Evolutionary conservation across 768 basidiomycete genomes (phyloP), one percentile per base, ranked within the genome.

Genomic region (Dendrothele bispora): DNA sequence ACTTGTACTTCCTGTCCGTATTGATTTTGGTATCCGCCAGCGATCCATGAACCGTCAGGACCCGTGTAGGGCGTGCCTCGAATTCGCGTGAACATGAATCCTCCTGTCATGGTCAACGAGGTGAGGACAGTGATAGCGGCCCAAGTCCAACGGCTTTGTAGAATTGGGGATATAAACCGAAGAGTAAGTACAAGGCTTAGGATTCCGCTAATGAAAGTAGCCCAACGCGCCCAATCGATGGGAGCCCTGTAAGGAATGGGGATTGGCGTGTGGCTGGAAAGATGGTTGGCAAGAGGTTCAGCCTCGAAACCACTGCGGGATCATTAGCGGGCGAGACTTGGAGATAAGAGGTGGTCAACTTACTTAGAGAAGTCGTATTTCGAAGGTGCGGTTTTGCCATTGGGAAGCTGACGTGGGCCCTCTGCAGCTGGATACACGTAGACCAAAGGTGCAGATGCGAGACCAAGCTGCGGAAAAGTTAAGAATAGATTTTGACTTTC

Each of bases 1-100:
- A 97, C 88, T 55, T 92, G 88, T 15, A 88, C 88, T 71, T 99
- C 97, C 64, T 95, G 87, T 6, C 95, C 95, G 61, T 79, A 89
- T 66, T 97, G 94, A 57, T 84, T 92, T 62, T 86, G 85, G 69
- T 84, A 98, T 4, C 95, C 95, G 8, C 70, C 76, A 7, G 93
- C 89, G 58, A 99, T 86, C 88, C 92, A 94, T 40, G 78, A 71
- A 20, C 85, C 83, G 46, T 80, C 75, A 0, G 72, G 70, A 24
- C 80, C 82, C 20, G 70, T 72, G 61, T 80, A 92, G 3, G 92
- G 94, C 39, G 77, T 77, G 26, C 77, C 77, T 52, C 95, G 85
- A 57, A 99, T 99, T 54, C 86, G 88, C 49, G 88, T 89, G 70
- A 95, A 99, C 97, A 99, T 99, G 73, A 83, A 88, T 7, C 97